phyloP scores from a whole-genome alignment of 2,329 filamentous ascomycete genomes.

The Curvularia spicifera region DNA sequence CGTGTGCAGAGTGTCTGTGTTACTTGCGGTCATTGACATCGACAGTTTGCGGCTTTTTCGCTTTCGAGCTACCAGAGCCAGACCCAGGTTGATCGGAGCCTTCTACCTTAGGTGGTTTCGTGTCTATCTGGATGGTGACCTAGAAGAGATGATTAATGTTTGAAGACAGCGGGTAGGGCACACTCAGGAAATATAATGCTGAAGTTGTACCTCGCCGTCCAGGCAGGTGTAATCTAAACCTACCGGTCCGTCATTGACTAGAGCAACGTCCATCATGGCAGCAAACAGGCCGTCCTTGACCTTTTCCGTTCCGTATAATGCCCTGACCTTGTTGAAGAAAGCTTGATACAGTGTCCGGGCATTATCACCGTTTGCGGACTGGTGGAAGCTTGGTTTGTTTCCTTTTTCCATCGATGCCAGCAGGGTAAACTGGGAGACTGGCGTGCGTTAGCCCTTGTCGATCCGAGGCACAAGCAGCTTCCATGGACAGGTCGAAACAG shows the following conservation, averaged over 20 bases:
- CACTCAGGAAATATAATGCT: conserved; percentile 15
- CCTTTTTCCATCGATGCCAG: conserved; percentile 94
- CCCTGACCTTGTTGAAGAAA: conserved; percentile 78
- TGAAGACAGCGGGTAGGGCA: not conserved
- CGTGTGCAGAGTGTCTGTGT: conserved; percentile 1
- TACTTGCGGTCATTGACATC: conserved; percentile 33
- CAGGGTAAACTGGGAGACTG: conserved; percentile 96
- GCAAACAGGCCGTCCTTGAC: conserved; percentile 98
- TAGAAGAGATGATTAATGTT: conserved; percentile 24
- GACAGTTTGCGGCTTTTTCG: conserved; percentile 18
- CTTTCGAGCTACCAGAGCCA: not conserved
- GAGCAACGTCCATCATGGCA: conserved; percentile 96
- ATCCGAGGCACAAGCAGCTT: not conserved
- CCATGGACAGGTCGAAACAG: not conserved
- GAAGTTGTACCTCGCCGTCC: conserved; percentile 62
- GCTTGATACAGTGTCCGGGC: conserved; percentile 82
- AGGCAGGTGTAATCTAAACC: conserved; percentile 65
- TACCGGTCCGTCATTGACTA: conserved; percentile 85
- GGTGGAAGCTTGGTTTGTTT: conserved; percentile 93
- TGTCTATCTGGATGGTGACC: conserved; percentile 59
- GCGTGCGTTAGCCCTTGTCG: conserved; percentile 16
- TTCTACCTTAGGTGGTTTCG: conserved; percentile 53
- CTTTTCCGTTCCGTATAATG: conserved; percentile 72
- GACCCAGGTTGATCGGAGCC: conserved; percentile 29
- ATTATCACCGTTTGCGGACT: conserved; percentile 77